Evolutionary conservation across 306 rosid genomes (phyloP), one percentile per base, ranked within the genome.

Genomic region (Aeschynomene evenia): DNA sequence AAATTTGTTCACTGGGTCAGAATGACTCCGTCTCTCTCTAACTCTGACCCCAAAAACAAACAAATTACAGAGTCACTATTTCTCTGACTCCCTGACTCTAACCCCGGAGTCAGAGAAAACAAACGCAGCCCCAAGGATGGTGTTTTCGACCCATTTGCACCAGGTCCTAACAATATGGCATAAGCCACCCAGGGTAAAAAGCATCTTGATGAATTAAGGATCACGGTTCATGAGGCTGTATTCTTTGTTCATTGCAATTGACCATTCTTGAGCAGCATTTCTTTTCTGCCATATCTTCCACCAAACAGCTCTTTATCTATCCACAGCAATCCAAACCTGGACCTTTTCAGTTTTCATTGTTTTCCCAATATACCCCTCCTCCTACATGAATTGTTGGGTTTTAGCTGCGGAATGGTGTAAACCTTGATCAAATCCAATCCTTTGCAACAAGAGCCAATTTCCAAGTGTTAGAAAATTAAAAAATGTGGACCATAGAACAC

Each of bases 81-180:
- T n/a, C n/a, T n/a, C n/a, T n/a, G n/a, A n/a, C n/a, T n/a, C n/a
- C n/a, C n/a, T n/a, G n/a, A n/a, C n/a, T n/a, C n/a, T n/a, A n/a
- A n/a, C n/a, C n/a, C n/a, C n/a, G n/a, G n/a, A n/a, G n/a, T n/a
- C n/a, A n/a, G n/a, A n/a, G n/a, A n/a, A n/a, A n/a, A n/a, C 53
- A 15, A 11, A 33, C 1, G 37, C 37, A 33, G n/a, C n/a, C 96
- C 96, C 0, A 79, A 77, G 49, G 87, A 82, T 24, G 87, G 78
- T 21, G 84, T 90, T 49, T 90, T 90, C 4, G 88, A 93, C 70
- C 84, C 98, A 9, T 93, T 93, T 79, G 89, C 87, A 55, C 91
- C 86, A 11, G 88, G 85, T 33, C 86, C 84, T 2, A 88, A 84
- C 22, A 63, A 76, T 58, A n/a, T 81, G 63, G 82, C 65, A 2